These are phyloP conservation scores for Chenopodium quinoa DNA, from an alignment of 148 eudicot genomes.

Conservation along the genomic window DNA sequence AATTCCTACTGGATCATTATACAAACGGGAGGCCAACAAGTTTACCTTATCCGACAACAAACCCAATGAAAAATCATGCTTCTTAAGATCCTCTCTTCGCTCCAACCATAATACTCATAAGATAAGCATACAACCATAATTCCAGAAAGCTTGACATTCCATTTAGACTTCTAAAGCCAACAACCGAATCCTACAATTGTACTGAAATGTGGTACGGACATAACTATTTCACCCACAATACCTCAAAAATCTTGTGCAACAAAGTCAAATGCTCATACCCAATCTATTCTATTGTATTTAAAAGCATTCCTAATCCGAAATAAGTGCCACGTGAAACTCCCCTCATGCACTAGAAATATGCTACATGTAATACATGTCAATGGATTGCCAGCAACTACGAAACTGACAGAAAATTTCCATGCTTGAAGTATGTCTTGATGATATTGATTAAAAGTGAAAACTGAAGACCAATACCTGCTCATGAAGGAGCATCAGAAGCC, in stretches of 20 bases:
- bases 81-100: not conserved
- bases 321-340: no score
- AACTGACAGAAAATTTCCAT: not conserved
- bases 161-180: not conserved
- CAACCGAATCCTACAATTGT: not conserved
- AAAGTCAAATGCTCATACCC: not conserved
- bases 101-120: not conserved
- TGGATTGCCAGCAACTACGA: not conserved
- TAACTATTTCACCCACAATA: not conserved
- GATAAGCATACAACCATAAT: not conserved
- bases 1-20: not conserved
- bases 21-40: not conserved
- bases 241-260: not conserved
- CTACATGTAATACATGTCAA: not conserved
- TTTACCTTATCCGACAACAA: not conserved
- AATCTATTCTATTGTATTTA: no score
- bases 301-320: no score
- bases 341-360: no score
- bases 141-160: not conserved
- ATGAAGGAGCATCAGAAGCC: slow-evolving; percentile 67
- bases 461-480: slow-evolving; percentile 60
- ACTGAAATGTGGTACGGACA: not conserved
- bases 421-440: not conserved
- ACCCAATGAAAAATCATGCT: not conserved
- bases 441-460: not conserved